These are phyloP conservation scores for Geotrichum restrictum DNA, from an alignment of 1,139 yeast species.

Conservation along the genomic window DNA sequence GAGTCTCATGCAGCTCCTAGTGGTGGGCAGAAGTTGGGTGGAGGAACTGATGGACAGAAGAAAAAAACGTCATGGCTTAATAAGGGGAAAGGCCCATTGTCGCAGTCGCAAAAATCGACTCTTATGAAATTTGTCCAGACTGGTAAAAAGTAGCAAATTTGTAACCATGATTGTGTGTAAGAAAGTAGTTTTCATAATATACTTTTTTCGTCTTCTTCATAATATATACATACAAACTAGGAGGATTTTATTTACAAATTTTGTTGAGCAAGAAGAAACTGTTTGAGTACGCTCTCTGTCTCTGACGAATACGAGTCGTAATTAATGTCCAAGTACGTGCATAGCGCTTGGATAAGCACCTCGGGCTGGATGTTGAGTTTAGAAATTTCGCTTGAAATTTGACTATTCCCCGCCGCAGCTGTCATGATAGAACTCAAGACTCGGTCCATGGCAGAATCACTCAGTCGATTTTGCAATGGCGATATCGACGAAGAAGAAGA, in stretches of 20 bases:
- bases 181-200: no score
- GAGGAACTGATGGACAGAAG: background rate
- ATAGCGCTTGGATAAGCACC: constrained; percentile 6
- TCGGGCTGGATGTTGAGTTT: constrained; percentile 8
- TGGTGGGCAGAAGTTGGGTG: background rate
- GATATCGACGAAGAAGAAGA: background rate
- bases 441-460: background rate
- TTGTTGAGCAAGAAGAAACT: constrained; percentile 7
- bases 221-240: background rate
- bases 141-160: constrained; percentile 1
- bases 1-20: background rate
- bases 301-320: background rate
- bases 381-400: background rate
- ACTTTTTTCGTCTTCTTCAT: no score
- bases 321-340: constrained; percentile 2
- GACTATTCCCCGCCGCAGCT: background rate
- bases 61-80: constrained; percentile 14
- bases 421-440: background rate
- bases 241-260: background rate
- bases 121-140: constrained; percentile 20
- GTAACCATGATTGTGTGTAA: no score
- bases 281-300: background rate
- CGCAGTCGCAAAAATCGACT: constrained; percentile 9
- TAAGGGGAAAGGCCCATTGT: constrained; percentile 17
- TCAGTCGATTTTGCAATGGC: background rate